Conservation (phyloP, 2,329 filamentous ascomycete species). For the Aureobasidium sp. region DNA sequence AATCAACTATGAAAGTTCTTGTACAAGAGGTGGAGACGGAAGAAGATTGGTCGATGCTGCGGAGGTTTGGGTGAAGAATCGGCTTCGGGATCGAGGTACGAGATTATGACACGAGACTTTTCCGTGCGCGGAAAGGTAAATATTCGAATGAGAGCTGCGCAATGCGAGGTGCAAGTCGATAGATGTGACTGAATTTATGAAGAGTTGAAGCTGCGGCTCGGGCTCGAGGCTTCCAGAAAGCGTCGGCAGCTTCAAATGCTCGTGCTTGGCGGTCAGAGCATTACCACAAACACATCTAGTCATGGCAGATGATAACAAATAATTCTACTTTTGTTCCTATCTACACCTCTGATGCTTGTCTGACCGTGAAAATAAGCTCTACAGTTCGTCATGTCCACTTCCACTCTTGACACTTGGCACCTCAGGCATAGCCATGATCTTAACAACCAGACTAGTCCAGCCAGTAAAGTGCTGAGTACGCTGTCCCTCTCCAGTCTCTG, state of each 20-base stretch:
- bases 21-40: too few relatives aligned
- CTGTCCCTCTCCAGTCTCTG: conserved; percentile 87
- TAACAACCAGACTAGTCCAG: conserved; percentile 97
- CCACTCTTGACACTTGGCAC: conserved; percentile 30
- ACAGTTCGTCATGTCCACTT: conserved; percentile 44
- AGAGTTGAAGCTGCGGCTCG: background rate
- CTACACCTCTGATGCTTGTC: background rate
- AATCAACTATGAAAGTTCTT: too few relatives aligned
- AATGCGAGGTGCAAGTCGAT: background rate
- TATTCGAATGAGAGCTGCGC: too few relatives aligned
- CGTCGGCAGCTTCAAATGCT: background rate
- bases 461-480: conserved; percentile 96
- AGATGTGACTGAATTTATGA: background rate
- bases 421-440: conserved; percentile 93
- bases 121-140: too few relatives aligned
- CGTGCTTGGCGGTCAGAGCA: too few relatives aligned
- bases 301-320: background rate
- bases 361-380: background rate
- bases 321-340: background rate
- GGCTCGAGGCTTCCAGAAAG: background rate
- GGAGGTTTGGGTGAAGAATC: too few relatives aligned
- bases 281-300: background rate
- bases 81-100: too few relatives aligned
- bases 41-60: too few relatives aligned
- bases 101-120: too few relatives aligned